These are phyloP conservation scores for Marasmius tenuissimus DNA, from an alignment of 1,284 basidiomycete genomes.

Conservation along the genomic window DNA sequence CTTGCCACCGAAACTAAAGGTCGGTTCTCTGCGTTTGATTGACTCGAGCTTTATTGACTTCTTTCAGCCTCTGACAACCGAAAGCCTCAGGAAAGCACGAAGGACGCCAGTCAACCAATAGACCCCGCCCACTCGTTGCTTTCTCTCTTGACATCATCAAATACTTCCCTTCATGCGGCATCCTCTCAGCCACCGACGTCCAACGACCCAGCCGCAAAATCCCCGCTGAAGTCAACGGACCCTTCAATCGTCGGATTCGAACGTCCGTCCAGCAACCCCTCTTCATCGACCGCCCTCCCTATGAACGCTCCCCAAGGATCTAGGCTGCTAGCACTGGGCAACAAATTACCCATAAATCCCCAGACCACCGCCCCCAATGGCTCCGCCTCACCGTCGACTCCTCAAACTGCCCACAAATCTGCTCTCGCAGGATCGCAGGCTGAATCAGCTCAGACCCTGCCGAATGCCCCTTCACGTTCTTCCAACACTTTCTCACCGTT, in stretches of 20 bases:
- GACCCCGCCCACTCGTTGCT: conserved; percentile 14
- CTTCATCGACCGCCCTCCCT: conserved; percentile 33
- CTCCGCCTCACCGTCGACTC: conserved; percentile 17
- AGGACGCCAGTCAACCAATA: background rate
- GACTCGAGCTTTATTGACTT: background rate
- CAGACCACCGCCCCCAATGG: conserved; percentile 12
- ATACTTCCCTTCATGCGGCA: background rate
- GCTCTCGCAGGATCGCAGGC: background rate
- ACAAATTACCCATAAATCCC: conserved; percentile 37
- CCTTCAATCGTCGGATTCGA: background rate
- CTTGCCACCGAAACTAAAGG: background rate
- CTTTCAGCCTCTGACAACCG: background rate
- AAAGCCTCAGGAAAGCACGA: background rate
- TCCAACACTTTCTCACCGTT: conserved; percentile 56
- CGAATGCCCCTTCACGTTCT: conserved; percentile 29
- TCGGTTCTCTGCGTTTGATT: background rate
- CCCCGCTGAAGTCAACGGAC: conserved; percentile 1
- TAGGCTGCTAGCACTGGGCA: conserved; percentile 66
- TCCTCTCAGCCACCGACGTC: background rate
- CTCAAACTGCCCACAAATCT: conserved; percentile 6
- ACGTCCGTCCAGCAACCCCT: conserved; percentile 13
- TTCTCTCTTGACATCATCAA: conserved; percentile 10
- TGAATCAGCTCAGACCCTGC: conserved; percentile 15
- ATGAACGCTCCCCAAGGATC: conserved; percentile 65
- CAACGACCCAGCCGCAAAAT: background rate